phyloP scores from a whole-genome alignment of 1,284 basidiomycete genomes.

The Xerocomus amazonicus region DNA sequence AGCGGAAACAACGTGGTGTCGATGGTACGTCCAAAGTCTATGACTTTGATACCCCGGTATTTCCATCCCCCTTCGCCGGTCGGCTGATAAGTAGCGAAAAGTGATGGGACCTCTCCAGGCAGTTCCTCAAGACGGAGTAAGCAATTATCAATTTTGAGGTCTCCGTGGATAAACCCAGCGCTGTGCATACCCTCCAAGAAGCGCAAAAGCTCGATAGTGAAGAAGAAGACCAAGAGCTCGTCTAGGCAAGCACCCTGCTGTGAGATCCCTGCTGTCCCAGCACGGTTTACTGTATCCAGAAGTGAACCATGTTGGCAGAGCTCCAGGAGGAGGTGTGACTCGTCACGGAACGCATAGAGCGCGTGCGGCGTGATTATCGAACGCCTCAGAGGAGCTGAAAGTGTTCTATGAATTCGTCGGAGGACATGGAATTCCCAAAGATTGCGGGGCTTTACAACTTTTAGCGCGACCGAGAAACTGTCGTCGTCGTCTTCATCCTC shows the following conservation, averaged over 20 bases:
- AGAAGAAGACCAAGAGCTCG: constrained; percentile 94
- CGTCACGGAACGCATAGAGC: constrained; percentile 82
- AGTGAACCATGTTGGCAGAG: constrained; percentile 90
- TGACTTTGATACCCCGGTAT: constrained; percentile 85
- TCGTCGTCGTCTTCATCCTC: constrained; percentile 58
- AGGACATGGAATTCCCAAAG: constrained; percentile 94
- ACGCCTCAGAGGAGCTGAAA: constrained; percentile 52
- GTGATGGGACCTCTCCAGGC: constrained; percentile 63
- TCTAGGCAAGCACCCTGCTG: constrained; percentile 84
- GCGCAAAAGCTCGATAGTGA: constrained; percentile 86
- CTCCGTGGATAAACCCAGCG: constrained; percentile 90
- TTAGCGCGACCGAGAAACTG: constrained; percentile 76
- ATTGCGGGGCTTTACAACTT: constrained; percentile 87
- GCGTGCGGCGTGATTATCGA: constrained; percentile 75
- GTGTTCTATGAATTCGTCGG: constrained; percentile 66
- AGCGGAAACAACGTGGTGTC: constrained; percentile 80
- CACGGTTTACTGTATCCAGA: constrained; percentile 89
- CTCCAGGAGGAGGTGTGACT: constrained; percentile 88
- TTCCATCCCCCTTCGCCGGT: constrained; percentile 82
- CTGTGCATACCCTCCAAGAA: constrained; percentile 81
- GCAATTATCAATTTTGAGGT: constrained; percentile 99
- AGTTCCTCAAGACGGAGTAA: constrained; percentile 86
- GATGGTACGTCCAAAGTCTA: constrained; percentile 95
- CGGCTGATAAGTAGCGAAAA: constrained; percentile 75
- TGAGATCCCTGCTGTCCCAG: constrained; percentile 61